These are phyloP conservation scores for Vanilla planifolia DNA, from an alignment of 106 monocot genomes.

Conservation along the genomic window DNA sequence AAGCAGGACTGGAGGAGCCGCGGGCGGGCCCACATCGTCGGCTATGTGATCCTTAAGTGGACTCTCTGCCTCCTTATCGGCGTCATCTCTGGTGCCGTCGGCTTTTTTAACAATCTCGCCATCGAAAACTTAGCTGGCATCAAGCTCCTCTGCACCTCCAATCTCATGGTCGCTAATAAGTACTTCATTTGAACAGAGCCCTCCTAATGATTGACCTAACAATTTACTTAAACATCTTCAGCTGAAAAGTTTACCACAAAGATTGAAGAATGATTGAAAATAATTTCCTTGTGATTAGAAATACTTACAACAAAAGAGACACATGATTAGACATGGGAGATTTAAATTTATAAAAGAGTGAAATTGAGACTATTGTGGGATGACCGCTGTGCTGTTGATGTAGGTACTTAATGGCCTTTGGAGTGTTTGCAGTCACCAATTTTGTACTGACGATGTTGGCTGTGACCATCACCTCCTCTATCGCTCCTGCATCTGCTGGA, in stretches of 20 bases:
- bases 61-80: constrained; percentile 71
- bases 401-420: constrained; percentile 62
- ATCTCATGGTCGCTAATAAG: constrained; percentile 65
- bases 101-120: constrained; percentile 78
- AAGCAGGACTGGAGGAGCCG: constrained; percentile 82
- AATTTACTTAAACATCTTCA: too few species aligned
- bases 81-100: constrained; percentile 28
- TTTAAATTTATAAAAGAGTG: too few species aligned
- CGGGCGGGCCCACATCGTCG: constrained; percentile 27
- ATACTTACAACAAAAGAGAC: too few species aligned
- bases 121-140: constrained; percentile 84
- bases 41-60: constrained; percentile 78
- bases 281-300: too few species aligned
- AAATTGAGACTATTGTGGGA: background rate
- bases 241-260: too few species aligned
- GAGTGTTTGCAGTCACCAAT: constrained; percentile 55
- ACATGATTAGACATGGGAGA: too few species aligned
- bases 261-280: too few species aligned
- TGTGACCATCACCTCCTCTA: constrained; percentile 42
- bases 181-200: constrained; percentile 8
- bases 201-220: too few species aligned
- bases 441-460: constrained; percentile 58
- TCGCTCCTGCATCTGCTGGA: constrained; percentile 72
- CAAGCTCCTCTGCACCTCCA: constrained; percentile 61
- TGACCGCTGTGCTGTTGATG: background rate